These are phyloP conservation scores for Eutrema salsugineum DNA, from an alignment of 441 rosid genomes.

Conservation along the genomic window DNA sequence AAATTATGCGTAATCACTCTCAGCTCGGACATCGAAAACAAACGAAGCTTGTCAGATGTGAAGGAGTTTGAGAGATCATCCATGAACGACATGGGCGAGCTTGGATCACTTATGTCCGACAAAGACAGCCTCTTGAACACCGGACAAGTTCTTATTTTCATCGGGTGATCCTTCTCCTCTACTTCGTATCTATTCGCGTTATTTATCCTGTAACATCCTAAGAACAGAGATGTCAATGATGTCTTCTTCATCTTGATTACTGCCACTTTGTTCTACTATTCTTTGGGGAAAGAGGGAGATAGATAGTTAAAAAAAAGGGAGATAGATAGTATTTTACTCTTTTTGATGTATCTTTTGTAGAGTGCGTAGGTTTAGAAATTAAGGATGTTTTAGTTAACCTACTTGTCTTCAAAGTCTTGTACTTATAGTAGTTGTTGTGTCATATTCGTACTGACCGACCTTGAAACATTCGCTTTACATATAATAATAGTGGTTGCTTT, in stretches of 20 bases:
- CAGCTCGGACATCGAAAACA: slow-evolving; percentile 53
- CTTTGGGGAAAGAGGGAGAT: too few species aligned
- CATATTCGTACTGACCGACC: slow-evolving; percentile 24
- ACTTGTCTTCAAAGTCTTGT: slow-evolving; percentile 32
- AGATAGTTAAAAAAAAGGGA: too few species aligned
- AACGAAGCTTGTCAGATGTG: slow-evolving; percentile 56
- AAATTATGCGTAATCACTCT: slow-evolving; percentile 51
- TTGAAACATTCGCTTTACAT: slow-evolving; percentile 11
- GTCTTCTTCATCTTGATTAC: slow-evolving; percentile 38
- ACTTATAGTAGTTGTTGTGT: slow-evolving; percentile 28
- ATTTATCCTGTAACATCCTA: slow-evolving; percentile 53
- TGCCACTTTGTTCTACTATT: slow-evolving; percentile 16
- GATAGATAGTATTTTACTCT: not conserved
- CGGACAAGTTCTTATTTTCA: slow-evolving; percentile 38
- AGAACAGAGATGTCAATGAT: slow-evolving; percentile 48
- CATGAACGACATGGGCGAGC: slow-evolving; percentile 44
- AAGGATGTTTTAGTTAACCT: slow-evolving; percentile 33
- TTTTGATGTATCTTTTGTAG: slow-evolving; percentile 21
- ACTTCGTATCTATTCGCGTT: slow-evolving; percentile 12
- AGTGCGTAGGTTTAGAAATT: slow-evolving; percentile 27
- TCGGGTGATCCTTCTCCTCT: slow-evolving; percentile 1
- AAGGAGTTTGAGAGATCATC: slow-evolving; percentile 31
- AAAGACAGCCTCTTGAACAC: slow-evolving; percentile 46
- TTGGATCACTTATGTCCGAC: slow-evolving; percentile 58
- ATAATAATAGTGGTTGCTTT: not conserved